phyloP scores from a whole-genome alignment of 805 yeast species.

The Saccharomycopsis sp. region DNA sequence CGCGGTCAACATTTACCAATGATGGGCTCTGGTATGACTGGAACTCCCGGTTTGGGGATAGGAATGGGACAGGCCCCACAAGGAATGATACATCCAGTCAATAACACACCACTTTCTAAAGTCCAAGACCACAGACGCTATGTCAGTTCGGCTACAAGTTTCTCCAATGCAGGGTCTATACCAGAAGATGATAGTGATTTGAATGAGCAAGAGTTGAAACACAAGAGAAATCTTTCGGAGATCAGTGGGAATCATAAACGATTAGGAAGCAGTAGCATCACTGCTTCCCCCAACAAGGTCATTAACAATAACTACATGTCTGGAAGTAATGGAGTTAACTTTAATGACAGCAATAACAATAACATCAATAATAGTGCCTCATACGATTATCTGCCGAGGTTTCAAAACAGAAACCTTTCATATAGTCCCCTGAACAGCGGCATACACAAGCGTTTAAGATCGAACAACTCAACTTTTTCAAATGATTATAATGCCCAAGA shows the following conservation, averaged over 20 bases:
- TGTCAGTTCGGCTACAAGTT: conserved; percentile 18
- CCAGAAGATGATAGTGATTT: conserved; percentile 16
- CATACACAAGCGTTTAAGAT: neutral
- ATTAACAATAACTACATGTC: conserved; percentile 16
- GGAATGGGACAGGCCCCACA: neutral
- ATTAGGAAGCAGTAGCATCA: neutral
- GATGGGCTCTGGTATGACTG: too few species aligned
- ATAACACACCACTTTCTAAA: too few species aligned
- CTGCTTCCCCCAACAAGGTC: conserved; percentile 13
- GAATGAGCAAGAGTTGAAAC: conserved; percentile 19
- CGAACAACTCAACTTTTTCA: neutral
- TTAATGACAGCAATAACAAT: neutral
- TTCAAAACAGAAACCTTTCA: neutral
- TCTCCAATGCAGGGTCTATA: conserved; percentile 9
- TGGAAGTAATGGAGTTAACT: conserved; percentile 6
- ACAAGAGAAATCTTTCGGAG: conserved; percentile 17
- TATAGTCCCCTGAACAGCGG: neutral
- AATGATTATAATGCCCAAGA: conserved; percentile 11
- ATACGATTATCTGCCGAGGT: too few species aligned
- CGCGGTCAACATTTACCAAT: too few species aligned
- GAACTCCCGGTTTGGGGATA: too few species aligned
- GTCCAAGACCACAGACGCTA: conserved; percentile 11
- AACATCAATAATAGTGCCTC: too few species aligned
- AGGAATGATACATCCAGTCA: too few species aligned
- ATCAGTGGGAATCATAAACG: neutral